Base-by-base conservation (phyloP, 164 flowering plant species). In the Berberis vulgaris region DNA sequence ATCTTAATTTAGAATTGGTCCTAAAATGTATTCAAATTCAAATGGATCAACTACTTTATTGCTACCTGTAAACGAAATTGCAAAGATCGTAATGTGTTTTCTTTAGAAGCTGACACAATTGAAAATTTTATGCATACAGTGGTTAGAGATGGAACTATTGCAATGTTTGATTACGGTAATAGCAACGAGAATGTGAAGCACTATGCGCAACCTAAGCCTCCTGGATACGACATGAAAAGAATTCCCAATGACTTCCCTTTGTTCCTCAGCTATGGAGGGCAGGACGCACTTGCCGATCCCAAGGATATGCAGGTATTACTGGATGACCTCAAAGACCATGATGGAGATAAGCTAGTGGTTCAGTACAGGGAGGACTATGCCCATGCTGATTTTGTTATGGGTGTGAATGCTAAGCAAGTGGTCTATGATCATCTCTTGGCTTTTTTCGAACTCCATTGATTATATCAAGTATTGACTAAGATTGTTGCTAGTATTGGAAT, bases 261-360 rank as follows among this genome's bases (percentile, higher is more conserved):
- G 9, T 86, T 79, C 75, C 70, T 91, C 10, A 74, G 85, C 75
- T 81, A 88, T 72, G 96, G 97, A 61, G 97, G 96, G 2, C 47
- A 71, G n/a, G 97, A 91, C 54, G 47, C 47, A 2, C 83, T 88
- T n/a, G 70, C 97, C 1, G 91, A 88, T 72, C 74, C 73, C 1
- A 70, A 78, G 0, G 97, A 91, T 64, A 89, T 86, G 46, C 53
- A 76, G 61, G 62, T 49, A 3, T 70, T 91, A 73, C 63, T 87
- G 38, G 78, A 74, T 26, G 55, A 57, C 58, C 87, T 91, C 58
- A 75, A 80, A 69, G 68, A 72, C 60, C 97, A 91, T 46, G 78
- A 81, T 1, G 45, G 67, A 0, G 86, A 84, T 65, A 86, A 84
- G 79, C 71, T 88, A 5, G 84, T 77, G 7, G 70, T 76, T 5